Evolutionary conservation across 2,329 filamentous ascomycete species (phyloP).

Genomic region (Coniochaeta sp.): DNA sequence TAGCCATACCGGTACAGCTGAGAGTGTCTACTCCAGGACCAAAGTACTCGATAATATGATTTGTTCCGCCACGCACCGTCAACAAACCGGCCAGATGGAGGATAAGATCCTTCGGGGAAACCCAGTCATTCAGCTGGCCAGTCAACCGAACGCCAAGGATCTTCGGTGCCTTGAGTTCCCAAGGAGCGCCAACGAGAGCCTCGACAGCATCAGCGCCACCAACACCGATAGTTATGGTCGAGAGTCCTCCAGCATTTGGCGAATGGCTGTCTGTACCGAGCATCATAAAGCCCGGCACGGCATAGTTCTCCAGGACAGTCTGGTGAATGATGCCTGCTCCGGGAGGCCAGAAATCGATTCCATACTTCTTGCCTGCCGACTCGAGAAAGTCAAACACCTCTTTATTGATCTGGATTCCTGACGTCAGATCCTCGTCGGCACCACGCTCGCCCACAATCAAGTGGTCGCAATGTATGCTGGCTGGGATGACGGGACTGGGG

Average conservation of each 20-base stretch:
- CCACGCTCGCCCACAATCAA: slow-evolving; percentile 95
- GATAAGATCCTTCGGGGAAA: slow-evolving; percentile 92
- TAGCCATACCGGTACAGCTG: slow-evolving; percentile 89
- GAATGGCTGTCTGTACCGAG: slow-evolving; percentile 96
- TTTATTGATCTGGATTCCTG: slow-evolving; percentile 84
- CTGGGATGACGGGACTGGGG: slow-evolving; percentile 81
- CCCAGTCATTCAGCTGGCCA: slow-evolving; percentile 82
- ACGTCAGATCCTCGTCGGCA: slow-evolving; percentile 74
- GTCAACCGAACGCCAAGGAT: slow-evolving; percentile 79
- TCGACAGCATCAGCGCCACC: slow-evolving; percentile 97
- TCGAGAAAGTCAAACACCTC: slow-evolving; percentile 98
- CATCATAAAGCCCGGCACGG: slow-evolving; percentile 97
- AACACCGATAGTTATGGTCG: slow-evolving; percentile 91
- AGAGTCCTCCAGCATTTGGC: slow-evolving; percentile 92
- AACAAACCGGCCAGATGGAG: slow-evolving; percentile 80
- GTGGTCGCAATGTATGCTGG: slow-evolving; percentile 98
- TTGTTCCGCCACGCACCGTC: slow-evolving; percentile 89
- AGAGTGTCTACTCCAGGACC: slow-evolving; percentile 84
- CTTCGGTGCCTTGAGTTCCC: slow-evolving; percentile 94
- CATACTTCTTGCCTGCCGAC: slow-evolving; percentile 83
- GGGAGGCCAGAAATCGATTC: slow-evolving; percentile 92
- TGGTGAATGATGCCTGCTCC: slow-evolving; percentile 96
- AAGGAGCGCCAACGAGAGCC: slow-evolving; percentile 89
- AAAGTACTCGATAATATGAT: slow-evolving; percentile 90
- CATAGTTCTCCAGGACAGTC: slow-evolving; percentile 96